These are phyloP conservation scores for Beauveria caledonica DNA, from an alignment of 2,329 filamentous ascomycete species.

Conservation along the genomic window DNA sequence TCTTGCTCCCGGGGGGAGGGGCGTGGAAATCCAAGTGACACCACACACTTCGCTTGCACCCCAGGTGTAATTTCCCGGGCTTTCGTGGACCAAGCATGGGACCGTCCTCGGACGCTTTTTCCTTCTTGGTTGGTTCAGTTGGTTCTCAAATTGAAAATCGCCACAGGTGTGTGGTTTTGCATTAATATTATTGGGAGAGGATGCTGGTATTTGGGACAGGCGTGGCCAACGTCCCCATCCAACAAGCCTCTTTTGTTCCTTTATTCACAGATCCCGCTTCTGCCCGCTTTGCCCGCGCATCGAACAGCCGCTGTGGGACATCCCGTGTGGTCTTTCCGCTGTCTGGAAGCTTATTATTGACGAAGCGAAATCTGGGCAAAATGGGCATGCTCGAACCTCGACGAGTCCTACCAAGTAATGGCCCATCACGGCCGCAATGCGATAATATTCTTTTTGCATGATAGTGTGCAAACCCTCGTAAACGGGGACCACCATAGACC, in stretches of 20 bases:
- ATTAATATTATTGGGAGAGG: too few species aligned
- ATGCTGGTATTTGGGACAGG: too few species aligned
- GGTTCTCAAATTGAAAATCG: background rate
- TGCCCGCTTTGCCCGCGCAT: background rate
- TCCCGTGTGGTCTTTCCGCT: conserved; percentile 4
- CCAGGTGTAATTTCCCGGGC: conserved; percentile 2
- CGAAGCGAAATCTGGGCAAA: background rate
- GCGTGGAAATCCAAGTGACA: background rate
- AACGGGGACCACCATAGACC: background rate
- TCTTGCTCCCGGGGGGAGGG: background rate
- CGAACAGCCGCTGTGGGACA: conserved; percentile 9
- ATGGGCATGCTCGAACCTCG: too few species aligned
- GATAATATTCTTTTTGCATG: too few species aligned
- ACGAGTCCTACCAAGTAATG: too few species aligned
- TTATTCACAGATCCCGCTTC: too few species aligned
- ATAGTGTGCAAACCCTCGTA: background rate
- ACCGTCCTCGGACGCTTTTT: background rate
- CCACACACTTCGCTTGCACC: background rate
- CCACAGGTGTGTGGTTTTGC: background rate
- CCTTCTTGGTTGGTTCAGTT: background rate
- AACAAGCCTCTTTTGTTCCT: too few species aligned
- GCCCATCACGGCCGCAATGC: too few species aligned
- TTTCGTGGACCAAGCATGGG: background rate
- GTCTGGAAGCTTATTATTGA: background rate
- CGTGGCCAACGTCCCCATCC: too few species aligned